phyloP scores from a whole-genome alignment of 2,329 filamentous ascomycete genomes.

The Fusarium devonianum region DNA sequence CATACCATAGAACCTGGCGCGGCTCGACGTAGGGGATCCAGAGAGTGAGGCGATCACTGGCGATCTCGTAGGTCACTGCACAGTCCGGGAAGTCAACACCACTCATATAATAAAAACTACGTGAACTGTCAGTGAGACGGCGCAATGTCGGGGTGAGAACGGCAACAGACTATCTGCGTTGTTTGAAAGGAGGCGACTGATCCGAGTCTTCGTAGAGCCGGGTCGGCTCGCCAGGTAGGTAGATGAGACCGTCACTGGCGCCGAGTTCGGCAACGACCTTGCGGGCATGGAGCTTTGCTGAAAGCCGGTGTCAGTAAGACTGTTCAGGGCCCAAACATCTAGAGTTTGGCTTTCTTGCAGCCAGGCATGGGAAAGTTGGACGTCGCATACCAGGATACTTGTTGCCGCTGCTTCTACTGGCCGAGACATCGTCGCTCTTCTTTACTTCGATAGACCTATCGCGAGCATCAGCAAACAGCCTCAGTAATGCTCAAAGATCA shows the following conservation, averaged over 20 bases:
- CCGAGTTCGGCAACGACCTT: constrained; percentile 62
- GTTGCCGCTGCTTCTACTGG: constrained; percentile 32
- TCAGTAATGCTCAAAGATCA: background rate
- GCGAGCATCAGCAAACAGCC: constrained; percentile 4
- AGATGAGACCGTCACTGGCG: constrained; percentile 60
- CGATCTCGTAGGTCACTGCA: constrained; percentile 64
- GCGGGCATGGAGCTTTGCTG: constrained; percentile 64
- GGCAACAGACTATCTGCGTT: constrained; percentile 62
- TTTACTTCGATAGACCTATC: constrained; percentile 51
- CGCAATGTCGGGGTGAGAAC: background rate
- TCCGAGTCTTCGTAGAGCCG: constrained; percentile 66
- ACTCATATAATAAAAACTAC: constrained; percentile 66
- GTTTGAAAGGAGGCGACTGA: constrained; percentile 62
- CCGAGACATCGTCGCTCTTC: constrained; percentile 25
- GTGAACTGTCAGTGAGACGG: background rate
- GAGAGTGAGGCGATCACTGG: constrained; percentile 68
- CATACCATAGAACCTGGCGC: constrained; percentile 68
- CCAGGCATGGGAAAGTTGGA: no score
- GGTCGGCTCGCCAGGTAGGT: constrained; percentile 60
- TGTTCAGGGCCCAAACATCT: background rate
- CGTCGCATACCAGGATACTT: constrained; percentile 50
- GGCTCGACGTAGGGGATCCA: constrained; percentile 77
- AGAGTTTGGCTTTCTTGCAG: no score
- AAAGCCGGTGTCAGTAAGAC: background rate
- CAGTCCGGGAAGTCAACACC: constrained; percentile 63